These are phyloP conservation scores for Neurospora sp. DNA, from an alignment of 495 filamentous ascomycete genomes.

Conservation along the genomic window DNA sequence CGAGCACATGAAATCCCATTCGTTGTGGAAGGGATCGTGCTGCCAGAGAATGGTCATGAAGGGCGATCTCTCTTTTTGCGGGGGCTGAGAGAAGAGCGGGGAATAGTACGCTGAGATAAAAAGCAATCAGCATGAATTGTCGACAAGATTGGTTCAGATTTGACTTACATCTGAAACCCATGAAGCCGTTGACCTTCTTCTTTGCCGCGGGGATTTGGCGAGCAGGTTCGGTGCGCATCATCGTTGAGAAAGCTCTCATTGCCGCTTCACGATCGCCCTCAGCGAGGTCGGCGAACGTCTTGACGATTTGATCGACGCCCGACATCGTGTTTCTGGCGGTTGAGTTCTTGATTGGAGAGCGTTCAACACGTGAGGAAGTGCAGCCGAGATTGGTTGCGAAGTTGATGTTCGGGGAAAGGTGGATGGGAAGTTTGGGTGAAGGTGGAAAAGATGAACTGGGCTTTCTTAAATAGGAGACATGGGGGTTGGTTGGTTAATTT, in stretches of 20 bases:
- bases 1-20: conserved; percentile 20
- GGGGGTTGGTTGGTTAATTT: not conserved
- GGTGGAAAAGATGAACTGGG: not conserved
- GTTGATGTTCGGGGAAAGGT: not conserved
- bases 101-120: conserved; percentile 9
- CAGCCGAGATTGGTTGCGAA: not conserved
- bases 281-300: not conserved
- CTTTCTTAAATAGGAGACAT: not conserved
- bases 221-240: not conserved
- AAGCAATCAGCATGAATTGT: not conserved
- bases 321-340: not conserved
- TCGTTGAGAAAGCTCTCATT: not conserved
- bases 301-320: not conserved
- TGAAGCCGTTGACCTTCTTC: conserved; percentile 14
- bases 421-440: not conserved
- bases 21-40: conserved; percentile 15
- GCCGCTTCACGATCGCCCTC: not conserved
- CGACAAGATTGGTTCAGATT: not conserved
- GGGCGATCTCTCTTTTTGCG: conserved; percentile 11
- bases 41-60: conserved; percentile 17
- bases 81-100: conserved; percentile 7
- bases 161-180: conserved; percentile 8
- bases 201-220: conserved; percentile 1
- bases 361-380: not conserved
- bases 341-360: not conserved